Evolutionary conservation across 192 early-diverging fungal species (phyloP), one percentile per base, ranked within the genome.

Genomic region (Coemansia guatemalensis): DNA sequence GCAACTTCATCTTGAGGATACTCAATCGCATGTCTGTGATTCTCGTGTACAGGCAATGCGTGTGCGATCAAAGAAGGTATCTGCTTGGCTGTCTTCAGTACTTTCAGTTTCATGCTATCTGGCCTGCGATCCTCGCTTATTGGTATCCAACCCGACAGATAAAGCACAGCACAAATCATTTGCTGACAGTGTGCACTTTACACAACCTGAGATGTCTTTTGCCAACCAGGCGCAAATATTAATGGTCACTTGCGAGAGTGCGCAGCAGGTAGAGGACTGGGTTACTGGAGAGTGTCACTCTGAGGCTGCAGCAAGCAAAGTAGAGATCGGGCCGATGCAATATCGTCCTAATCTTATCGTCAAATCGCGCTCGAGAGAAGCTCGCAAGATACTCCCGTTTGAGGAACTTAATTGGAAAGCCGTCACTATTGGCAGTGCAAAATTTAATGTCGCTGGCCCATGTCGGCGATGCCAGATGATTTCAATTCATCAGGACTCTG

Each of bases 401-500:
- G 84, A 82, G 21, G 92, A 94, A 64, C 87, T 92, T 62, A 49
- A 66, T 5, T 90, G 88, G 88, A 67, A 44, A 2, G 9, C 44
- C 4, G 48, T 81, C 0, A 24, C n/a, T 1, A 53, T 73, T 41
- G 65, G 47, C 18, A 18, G 18, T 14, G 20, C 5, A 0, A 29
- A 7, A 24, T 60, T 82, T 0, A 59, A 67, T 54, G 76, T 87
- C 4, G 27, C 82, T 20, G 88, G 86, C 4, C 88, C 84, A 2
- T 92, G 90, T 65, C 68, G 69, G 8, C 84, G 90, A 14, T 92
- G 90, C 77, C 84, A 87, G 56, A 88, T 92, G 86, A 82, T 91
- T n/a, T 87, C 86, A 41, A 79, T 91, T 23, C 84, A 93, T 61
- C 88, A 87, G 50, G 71, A 76, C 48, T 89, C 86, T 17, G 86